Conservation (phyloP, 441 rosid species). For the Erysimum pusillum region DNA sequence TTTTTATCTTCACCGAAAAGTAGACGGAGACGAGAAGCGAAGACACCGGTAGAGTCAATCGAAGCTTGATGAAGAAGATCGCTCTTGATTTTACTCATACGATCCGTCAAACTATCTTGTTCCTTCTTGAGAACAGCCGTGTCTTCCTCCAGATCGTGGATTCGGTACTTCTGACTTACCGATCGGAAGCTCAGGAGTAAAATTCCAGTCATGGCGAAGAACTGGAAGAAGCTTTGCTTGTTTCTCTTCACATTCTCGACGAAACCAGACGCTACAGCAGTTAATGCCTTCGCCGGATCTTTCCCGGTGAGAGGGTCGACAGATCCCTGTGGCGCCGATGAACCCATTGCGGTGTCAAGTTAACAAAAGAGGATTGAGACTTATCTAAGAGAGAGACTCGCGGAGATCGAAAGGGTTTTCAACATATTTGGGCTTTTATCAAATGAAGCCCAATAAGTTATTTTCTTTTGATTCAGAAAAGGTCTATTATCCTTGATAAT, state of each 20-base stretch:
- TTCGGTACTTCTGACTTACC: constrained; percentile 80
- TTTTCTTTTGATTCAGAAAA: background rate
- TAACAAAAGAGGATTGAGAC: background rate
- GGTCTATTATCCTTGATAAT: background rate
- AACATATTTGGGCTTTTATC: constrained; percentile 28
- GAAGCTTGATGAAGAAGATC: constrained; percentile 77
- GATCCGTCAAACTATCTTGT: constrained; percentile 55
- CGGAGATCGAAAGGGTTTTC: constrained; percentile 10
- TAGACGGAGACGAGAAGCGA: constrained; percentile 74
- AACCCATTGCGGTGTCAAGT: constrained; percentile 40
- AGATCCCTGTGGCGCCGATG: constrained; percentile 57
- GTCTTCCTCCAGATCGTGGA: constrained; percentile 75
- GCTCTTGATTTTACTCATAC: constrained; percentile 65
- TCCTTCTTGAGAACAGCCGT: constrained; percentile 68
- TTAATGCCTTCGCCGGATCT: constrained; percentile 52
- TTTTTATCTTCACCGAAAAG: constrained; percentile 65
- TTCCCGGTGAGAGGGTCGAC: constrained; percentile 46
- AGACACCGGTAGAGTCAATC: constrained; percentile 71
- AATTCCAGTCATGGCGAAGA: constrained; percentile 78
- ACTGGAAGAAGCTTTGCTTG: constrained; percentile 71
- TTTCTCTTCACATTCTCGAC: constrained; percentile 60
- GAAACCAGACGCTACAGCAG: constrained; percentile 48
- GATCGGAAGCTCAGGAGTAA: constrained; percentile 77
- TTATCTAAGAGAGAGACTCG: background rate
- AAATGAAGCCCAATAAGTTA: background rate